Evolutionary conservation across 495 filamentous ascomycete genomes (phyloP).

Genomic region (Podospora comata): DNA sequence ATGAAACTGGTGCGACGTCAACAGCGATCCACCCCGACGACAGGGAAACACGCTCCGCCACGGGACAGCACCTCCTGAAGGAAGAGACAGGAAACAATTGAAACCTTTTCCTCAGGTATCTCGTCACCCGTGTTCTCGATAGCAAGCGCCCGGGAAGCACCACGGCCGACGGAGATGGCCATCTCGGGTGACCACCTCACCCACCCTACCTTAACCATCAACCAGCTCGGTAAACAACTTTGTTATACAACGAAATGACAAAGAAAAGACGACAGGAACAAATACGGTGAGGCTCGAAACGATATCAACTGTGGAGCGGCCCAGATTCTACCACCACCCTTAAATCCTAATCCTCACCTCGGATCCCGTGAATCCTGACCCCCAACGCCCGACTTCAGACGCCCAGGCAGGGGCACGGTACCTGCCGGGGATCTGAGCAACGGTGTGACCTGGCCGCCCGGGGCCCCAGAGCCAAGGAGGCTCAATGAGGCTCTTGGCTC

Average conservation of each 20-base stretch:
- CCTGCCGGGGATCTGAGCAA: conserved; percentile 15
- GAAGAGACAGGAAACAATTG: conserved; percentile 6
- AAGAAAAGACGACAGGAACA: too few species aligned
- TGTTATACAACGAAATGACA: too few species aligned
- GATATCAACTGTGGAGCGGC: neutral
- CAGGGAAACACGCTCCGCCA: neutral
- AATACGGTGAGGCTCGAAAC: neutral
- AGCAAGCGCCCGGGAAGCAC: conserved; percentile 18
- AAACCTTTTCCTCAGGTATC: neutral
- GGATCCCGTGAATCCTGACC: conserved; percentile 24
- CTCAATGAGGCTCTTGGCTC: conserved; percentile 23
- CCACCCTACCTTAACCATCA: neutral
- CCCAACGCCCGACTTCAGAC: conserved; percentile 15
- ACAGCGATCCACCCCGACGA: neutral
- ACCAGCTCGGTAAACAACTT: neutral
- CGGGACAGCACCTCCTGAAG: neutral
- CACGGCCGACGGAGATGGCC: neutral
- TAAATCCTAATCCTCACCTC: conserved; percentile 14
- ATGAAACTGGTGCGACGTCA: conserved; percentile 2
- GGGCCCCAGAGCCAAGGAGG: conserved; percentile 18
- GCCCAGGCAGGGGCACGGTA: conserved; percentile 7
- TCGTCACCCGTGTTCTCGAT: neutral
- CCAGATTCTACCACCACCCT: neutral
- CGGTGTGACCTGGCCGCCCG: neutral
- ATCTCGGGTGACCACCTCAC: neutral